A percentile compares a stretch with the other conserved stretches of the same genome.
Conservation (phyloP, 768 basidiomycete species). For the Hericium coralloides region DNA sequence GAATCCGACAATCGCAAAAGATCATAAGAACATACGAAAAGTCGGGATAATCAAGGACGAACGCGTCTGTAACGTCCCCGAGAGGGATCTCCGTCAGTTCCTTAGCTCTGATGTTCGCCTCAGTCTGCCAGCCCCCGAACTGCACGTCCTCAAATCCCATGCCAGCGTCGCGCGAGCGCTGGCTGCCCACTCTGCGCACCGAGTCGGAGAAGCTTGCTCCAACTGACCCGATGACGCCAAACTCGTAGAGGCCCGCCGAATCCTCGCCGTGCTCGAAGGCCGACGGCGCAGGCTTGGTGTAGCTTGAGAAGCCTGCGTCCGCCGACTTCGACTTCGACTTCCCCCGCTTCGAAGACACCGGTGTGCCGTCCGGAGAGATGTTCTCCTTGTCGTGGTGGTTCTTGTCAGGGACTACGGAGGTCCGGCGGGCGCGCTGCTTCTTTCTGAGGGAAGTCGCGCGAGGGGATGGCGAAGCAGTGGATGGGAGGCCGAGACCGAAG, state of each 20-base stretch:
- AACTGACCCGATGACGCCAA: not conserved
- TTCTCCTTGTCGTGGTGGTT: not conserved
- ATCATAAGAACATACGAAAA: not conserved
- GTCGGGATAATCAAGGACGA: not conserved
- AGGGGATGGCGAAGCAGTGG: too few relatives aligned
- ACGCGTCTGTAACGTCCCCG: conserved; percentile 8
- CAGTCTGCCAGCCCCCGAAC: too few relatives aligned
- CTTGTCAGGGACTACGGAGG: too few relatives aligned
- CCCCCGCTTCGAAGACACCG: not conserved
- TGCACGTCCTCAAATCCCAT: too few relatives aligned
- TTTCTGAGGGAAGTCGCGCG: too few relatives aligned
- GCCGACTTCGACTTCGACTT: not conserved
- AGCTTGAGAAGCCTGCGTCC: not conserved
- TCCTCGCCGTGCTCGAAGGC: too few relatives aligned
- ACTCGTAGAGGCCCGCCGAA: too few relatives aligned
- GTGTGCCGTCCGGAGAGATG: not conserved
- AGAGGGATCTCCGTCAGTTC: conserved; percentile 10
- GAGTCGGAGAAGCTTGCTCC: not conserved
- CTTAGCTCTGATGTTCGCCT: conserved; percentile 2
- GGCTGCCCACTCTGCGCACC: not conserved
- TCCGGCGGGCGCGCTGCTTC: too few relatives aligned
- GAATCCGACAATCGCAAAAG: not conserved
- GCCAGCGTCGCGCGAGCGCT: not conserved
- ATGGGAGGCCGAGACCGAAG: too few relatives aligned
- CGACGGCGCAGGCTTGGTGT: not conserved